These are phyloP conservation scores for Globisporangium carolinianum DNA, from an alignment of 352 stramenopile species.

Conservation along the genomic window DNA sequence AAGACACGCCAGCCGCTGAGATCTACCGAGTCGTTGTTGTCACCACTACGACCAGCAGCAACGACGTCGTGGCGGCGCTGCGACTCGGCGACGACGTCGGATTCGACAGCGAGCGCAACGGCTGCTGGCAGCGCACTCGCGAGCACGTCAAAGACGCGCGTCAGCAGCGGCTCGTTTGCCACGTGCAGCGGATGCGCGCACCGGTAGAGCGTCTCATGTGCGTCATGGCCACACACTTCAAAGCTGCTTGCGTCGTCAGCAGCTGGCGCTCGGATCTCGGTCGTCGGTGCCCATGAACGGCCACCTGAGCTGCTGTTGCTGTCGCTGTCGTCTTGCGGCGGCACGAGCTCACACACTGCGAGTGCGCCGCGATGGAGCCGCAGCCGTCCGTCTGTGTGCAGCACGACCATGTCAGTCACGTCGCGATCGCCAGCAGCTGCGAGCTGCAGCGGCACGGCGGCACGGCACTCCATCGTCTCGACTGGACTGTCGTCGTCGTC, in stretches of 20 bases:
- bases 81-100: conserved; percentile 2
- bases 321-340: conserved; percentile 8
- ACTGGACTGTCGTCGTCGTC: background rate
- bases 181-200: conserved; percentile 39
- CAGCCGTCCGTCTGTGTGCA: conserved; percentile 21
- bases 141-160: conserved; percentile 28
- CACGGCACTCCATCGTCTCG: conserved; percentile 17
- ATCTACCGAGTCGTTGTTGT: background rate
- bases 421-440: background rate
- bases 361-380: conserved; percentile 25
- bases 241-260: conserved; percentile 17
- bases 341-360: conserved; percentile 24
- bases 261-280: conserved; percentile 20
- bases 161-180: conserved; percentile 17
- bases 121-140: conserved; percentile 18
- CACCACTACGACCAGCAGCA: background rate
- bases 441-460: conserved; percentile 27
- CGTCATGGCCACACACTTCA: conserved; percentile 21
- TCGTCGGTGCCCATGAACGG: conserved; percentile 9
- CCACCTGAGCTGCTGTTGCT: background rate
- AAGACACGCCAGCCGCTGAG: conserved; percentile 7
- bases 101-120: conserved; percentile 6
- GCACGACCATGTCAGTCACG: conserved; percentile 33
- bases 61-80: background rate
- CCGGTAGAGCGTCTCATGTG: conserved; percentile 17